These are phyloP conservation scores for Ettlia oleoabundans DNA, from an alignment of 139 green algal species.

Conservation along the genomic window DNA sequence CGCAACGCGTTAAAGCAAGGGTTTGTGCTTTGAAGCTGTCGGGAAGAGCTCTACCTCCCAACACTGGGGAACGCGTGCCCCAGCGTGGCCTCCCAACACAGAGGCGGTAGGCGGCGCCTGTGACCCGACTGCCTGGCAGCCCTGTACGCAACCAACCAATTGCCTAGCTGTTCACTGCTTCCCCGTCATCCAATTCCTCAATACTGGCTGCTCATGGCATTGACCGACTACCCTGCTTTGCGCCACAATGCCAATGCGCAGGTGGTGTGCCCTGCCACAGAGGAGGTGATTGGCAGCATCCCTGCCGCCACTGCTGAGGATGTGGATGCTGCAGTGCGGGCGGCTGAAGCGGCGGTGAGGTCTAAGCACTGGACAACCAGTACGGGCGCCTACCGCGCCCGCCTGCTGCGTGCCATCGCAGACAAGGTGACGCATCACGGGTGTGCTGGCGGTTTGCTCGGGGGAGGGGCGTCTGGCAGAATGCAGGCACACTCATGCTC, in stretches of 20 bases:
- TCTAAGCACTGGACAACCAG: slow-evolving; percentile 55
- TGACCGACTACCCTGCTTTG: not conserved
- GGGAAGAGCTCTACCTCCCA: no score
- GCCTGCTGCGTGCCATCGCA: slow-evolving; percentile 62
- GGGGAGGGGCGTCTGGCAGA: not conserved
- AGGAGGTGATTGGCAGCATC: slow-evolving; percentile 68
- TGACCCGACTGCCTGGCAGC: no score
- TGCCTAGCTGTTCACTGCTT: no score
- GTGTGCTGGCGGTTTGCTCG: not conserved
- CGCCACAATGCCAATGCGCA: not conserved
- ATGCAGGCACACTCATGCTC: not conserved
- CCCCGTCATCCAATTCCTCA: no score
- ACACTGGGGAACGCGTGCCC: no score
- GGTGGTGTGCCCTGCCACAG: slow-evolving; percentile 64
- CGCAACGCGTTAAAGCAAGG: not conserved
- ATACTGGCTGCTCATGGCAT: not conserved
- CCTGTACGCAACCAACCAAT: no score
- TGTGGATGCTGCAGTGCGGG: slow-evolving; percentile 63
- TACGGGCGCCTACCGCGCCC: slow-evolving; percentile 58
- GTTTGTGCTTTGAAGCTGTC: no score
- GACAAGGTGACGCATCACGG: slow-evolving; percentile 51
- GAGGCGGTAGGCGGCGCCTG: no score
- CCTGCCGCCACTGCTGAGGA: slow-evolving; percentile 62
- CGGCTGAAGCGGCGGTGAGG: slow-evolving; percentile 53
- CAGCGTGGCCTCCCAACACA: no score